Evolutionary conservation across 495 filamentous ascomycete species (phyloP).

Genomic region (Hypoxylon subgilvum): DNA sequence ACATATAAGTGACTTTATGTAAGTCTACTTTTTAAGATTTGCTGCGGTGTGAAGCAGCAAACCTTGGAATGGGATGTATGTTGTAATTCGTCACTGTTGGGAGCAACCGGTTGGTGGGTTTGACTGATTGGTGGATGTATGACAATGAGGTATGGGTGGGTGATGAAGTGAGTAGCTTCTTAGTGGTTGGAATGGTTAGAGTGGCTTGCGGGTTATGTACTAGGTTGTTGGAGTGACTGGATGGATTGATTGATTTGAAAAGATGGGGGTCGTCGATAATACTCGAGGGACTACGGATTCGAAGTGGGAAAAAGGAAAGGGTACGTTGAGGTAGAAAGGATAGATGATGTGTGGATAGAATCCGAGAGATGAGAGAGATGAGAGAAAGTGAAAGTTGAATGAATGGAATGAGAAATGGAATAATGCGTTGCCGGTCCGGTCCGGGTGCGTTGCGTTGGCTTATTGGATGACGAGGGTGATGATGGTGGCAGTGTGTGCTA

Average conservation of each 20-base stretch:
- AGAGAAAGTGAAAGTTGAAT: background rate
- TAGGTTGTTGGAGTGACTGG: background rate
- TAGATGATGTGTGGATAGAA: background rate
- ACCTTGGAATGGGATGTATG: constrained; percentile 3
- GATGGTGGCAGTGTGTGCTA: constrained; percentile 24
- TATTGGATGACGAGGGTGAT: constrained; percentile 10
- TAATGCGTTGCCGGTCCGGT: background rate
- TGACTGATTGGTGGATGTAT: constrained; percentile 1
- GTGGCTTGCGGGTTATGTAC: background rate
- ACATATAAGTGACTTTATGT: constrained; percentile 45
- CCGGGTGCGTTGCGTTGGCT: background rate
- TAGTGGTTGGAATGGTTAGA: background rate
- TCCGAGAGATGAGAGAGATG: background rate
- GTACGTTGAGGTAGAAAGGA: background rate
- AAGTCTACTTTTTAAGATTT: constrained; percentile 33
- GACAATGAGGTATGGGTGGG: constrained; percentile 1
- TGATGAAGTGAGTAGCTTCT: background rate
- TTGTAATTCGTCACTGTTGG: constrained; percentile 22
- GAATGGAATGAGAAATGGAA: background rate
- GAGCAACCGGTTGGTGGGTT: constrained; percentile 1
- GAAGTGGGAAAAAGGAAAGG: background rate
- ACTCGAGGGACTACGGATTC: background rate
- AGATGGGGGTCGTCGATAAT: background rate
- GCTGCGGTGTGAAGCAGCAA: constrained; percentile 33
- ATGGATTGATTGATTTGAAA: background rate